Percentiles rank a stretch among this genome's conserved stretches.
Conservation (phyloP, 2,329 filamentous ascomycete genomes). For the Fusarium sororula region DNA sequence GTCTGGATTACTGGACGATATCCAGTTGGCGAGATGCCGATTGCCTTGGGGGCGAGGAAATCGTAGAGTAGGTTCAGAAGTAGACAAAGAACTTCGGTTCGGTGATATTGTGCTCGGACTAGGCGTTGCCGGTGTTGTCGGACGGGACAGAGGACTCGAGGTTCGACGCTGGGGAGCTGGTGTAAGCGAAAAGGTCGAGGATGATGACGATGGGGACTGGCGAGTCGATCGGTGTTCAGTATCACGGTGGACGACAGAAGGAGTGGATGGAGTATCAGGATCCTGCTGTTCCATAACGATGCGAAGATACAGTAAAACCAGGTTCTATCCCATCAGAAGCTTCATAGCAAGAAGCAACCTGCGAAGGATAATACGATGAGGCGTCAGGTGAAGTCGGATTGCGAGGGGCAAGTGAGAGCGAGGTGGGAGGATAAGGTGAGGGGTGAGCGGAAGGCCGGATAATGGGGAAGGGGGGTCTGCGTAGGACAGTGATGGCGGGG, state of each 20-base stretch:
- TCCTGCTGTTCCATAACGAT: slow-evolving; percentile 64
- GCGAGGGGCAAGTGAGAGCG: slow-evolving; percentile 37
- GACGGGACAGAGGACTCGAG: slow-evolving; percentile 20
- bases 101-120: background rate
- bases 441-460: slow-evolving; percentile 41
- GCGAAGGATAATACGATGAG: slow-evolving; percentile 32
- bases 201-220: slow-evolving; percentile 29
- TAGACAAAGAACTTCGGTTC: slow-evolving; percentile 43
- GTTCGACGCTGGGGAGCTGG: slow-evolving; percentile 31
- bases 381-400: slow-evolving; percentile 35
- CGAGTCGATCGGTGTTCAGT: slow-evolving; percentile 44
- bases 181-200: slow-evolving; percentile 36
- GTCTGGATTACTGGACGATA: slow-evolving; percentile 65
- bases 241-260: slow-evolving; percentile 42
- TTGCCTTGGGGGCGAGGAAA: slow-evolving; percentile 67
- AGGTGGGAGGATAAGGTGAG: slow-evolving; percentile 33
- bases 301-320: slow-evolving; percentile 45
- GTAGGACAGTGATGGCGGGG: slow-evolving; percentile 32
- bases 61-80: slow-evolving; percentile 61
- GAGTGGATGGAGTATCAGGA: slow-evolving; percentile 40
- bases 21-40: slow-evolving; percentile 66
- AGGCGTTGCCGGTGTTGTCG: slow-evolving; percentile 29
- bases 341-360: slow-evolving; percentile 35
- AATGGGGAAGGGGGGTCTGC: slow-evolving; percentile 38
- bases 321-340: slow-evolving; percentile 42